Evolutionary conservation across 768 basidiomycete genomes (phyloP), one percentile per base, ranked within the genome.

Genomic region (Rickenella mellea): DNA sequence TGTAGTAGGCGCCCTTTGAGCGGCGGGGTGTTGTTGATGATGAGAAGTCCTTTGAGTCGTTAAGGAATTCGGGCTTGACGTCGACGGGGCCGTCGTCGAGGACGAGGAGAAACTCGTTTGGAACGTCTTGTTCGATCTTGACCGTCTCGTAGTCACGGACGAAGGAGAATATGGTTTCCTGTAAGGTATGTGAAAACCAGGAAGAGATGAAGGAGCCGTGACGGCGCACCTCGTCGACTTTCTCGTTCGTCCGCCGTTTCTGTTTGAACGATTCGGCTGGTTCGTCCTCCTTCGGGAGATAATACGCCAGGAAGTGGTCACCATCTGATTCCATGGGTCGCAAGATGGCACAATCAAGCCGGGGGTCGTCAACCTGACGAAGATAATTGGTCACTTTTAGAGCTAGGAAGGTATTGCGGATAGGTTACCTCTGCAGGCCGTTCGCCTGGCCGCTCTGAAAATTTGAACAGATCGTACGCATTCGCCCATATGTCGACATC

Each of bases 401-500:
- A n/a, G n/a, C n/a, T n/a, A n/a, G n/a, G n/a, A n/a, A n/a, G n/a
- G n/a, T n/a, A n/a, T n/a, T n/a, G n/a, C n/a, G n/a, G 12, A 29
- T 28, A 22, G 62, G 76, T 42, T 41, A 86, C 86, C 49, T 89
- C 86, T 6, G 73, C 52, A 11, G 73, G 52, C 33, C 80, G 68
- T 43, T 91, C 88, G n/a, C 88, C 88, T 12, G 88, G 88, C 15
- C 87, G 68, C 56, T 92, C 88, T 9, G 79, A 79, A 57, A 92
- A 91, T 44, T 80, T 67, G 69, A 91, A 89, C 41, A 92, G 58
- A 57, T 91, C 88, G 55, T 90, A 89, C 48, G 83, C 82, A 55
- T 89, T 93, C 30, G 86, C 77, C 88, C 89, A 94, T 27, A 91
- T 79, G 46, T 84, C 80, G 3, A 74, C 71, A 53, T 94, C 89